Conservation (phyloP, 1,139 yeast genomes). For the Komagataea norvegica region DNA sequence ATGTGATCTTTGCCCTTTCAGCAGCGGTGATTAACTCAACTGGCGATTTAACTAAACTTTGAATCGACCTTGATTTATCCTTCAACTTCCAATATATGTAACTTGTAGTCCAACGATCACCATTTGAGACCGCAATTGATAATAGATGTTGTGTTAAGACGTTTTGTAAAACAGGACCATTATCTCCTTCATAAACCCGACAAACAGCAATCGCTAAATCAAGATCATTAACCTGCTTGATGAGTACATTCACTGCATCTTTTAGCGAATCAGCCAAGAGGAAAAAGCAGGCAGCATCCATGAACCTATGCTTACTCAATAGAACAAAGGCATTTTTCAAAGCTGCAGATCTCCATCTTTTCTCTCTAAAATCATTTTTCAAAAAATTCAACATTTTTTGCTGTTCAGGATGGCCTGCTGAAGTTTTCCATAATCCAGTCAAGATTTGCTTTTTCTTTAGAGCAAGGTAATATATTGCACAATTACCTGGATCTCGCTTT, state of each 20-base stretch:
- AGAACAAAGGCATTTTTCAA: conserved; percentile 88
- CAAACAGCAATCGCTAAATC: conserved; percentile 78
- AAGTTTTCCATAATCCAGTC: conserved; percentile 76
- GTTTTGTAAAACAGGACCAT: conserved; percentile 45
- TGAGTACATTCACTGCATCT: conserved; percentile 73
- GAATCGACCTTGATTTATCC: conserved; percentile 51
- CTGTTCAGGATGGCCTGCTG: conserved; percentile 74
- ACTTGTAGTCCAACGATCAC: conserved; percentile 79
- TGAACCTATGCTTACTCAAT: conserved; percentile 78
- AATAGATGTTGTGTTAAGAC: conserved; percentile 51
- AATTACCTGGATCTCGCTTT: conserved; percentile 64
- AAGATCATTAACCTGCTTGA: conserved; percentile 60
- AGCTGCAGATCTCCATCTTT: conserved; percentile 86
- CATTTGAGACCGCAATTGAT: conserved; percentile 53
- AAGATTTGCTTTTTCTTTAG: conserved; percentile 71
- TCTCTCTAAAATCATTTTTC: conserved; percentile 65
- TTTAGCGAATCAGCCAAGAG: conserved; percentile 70
- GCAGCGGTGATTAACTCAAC: conserved; percentile 31
- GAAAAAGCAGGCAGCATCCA: conserved; percentile 89
- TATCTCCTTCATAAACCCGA: conserved; percentile 61
- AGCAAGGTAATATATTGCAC: conserved; percentile 75
- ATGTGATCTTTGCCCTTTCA: conserved; percentile 21
- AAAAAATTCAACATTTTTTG: conserved; percentile 75
- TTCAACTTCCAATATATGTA: conserved; percentile 74
- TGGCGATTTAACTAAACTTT: conserved; percentile 59